phyloP scores from a whole-genome alignment of 2,329 filamentous ascomycete species.

The Paecilomyces sp. region DNA sequence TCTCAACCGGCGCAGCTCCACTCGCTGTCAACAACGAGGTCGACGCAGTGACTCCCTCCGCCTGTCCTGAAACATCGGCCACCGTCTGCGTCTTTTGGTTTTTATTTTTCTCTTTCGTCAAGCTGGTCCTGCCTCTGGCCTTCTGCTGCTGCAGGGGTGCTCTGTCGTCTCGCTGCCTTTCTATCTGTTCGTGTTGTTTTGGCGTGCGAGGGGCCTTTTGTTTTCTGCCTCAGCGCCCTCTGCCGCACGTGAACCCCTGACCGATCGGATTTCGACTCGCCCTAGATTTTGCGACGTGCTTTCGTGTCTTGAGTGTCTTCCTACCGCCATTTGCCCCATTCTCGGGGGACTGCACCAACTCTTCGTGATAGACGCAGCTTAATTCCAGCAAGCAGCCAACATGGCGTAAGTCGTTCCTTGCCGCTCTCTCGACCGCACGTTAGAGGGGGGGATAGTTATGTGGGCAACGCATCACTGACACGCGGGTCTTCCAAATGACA shows the following conservation, averaged over 20 bases:
- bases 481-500: conserved; percentile 7
- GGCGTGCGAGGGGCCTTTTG: not conserved
- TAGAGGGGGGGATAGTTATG: conserved; percentile 1
- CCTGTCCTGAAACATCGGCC: not conserved
- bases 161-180: not conserved
- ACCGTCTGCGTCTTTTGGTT: not conserved
- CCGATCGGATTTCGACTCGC: not conserved
- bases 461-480: conserved; percentile 7
- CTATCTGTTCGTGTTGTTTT: not conserved
- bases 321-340: not conserved
- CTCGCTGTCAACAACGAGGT: conserved; percentile 3
- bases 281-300: not conserved
- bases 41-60: not conserved
- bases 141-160: not conserved
- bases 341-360: not conserved
- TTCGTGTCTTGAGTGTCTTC: not conserved
- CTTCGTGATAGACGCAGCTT: not conserved
- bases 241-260: conserved; percentile 7
- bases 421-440: conserved; percentile 3
- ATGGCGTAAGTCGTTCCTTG: conserved; percentile 40
- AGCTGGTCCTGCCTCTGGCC: not conserved
- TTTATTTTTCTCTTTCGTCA: not conserved
- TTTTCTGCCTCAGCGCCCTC: not conserved
- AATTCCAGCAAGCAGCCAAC: conserved; percentile 17
- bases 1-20: not conserved